Evolutionary conservation across 176 grass and related monocot genomes (phyloP).

Genomic region (Oryza brachyantha): DNA sequence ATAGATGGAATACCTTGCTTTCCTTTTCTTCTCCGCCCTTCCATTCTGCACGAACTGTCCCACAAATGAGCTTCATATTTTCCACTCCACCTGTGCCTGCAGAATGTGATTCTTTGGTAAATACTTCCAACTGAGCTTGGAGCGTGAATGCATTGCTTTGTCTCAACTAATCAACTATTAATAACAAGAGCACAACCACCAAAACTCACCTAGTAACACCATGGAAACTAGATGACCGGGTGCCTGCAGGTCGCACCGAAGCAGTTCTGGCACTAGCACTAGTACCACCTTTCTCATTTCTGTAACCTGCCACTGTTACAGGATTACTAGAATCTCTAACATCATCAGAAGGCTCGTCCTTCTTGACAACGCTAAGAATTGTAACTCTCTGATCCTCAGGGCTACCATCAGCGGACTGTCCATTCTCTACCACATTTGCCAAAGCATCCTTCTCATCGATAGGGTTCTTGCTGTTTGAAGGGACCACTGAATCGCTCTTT

Average conservation of each 20-base stretch:
- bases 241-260: slow-evolving; percentile 27
- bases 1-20: slow-evolving; percentile 65
- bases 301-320: slow-evolving; percentile 1
- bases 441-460: not conserved
- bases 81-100: slow-evolving; percentile 94
- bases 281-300: slow-evolving; percentile 18
- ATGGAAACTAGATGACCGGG: slow-evolving; percentile 73
- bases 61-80: slow-evolving; percentile 97
- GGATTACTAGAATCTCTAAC: slow-evolving; percentile 14
- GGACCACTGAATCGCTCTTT: not conserved
- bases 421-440: slow-evolving; percentile 18
- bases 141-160: slow-evolving; percentile 6
- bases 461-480: slow-evolving; percentile 4
- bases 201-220: slow-evolving; percentile 70
- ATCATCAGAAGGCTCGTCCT: slow-evolving; percentile 42
- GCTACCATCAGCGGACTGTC: not conserved
- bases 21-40: slow-evolving; percentile 89
- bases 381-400: slow-evolving; percentile 1
- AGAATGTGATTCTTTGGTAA: slow-evolving; percentile 31
- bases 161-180: slow-evolving; percentile 6
- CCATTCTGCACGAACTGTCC: slow-evolving; percentile 86
- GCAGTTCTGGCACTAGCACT: slow-evolving; percentile 27
- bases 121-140: not conserved
- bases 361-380: slow-evolving; percentile 42
- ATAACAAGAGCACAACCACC: not conserved